A percentile compares a stretch with the other conserved stretches of the same genome.
phyloP scores from a whole-genome alignment of 192 early-diverging fungal genomes.

The Fimicolochytrium jonesii region DNA sequence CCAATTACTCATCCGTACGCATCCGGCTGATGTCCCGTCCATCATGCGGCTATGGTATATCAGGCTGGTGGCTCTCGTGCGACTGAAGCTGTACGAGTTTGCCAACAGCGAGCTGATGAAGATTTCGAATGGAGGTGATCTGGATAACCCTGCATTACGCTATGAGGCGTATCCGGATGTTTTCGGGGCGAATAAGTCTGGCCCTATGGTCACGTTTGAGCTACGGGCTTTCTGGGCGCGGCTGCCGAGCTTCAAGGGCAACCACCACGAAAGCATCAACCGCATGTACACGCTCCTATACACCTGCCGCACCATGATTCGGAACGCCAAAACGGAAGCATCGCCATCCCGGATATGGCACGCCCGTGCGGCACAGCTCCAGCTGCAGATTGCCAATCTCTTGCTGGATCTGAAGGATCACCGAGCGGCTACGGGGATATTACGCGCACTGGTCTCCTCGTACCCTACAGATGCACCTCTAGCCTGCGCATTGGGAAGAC shows the following conservation, averaged over 20 bases:
- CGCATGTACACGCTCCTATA: slow-evolving; percentile 26
- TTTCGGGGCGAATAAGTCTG: slow-evolving; percentile 10
- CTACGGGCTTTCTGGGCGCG: slow-evolving; percentile 12
- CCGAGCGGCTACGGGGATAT: slow-evolving; percentile 17
- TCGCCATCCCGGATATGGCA: not conserved
- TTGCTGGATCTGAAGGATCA: slow-evolving; percentile 31
- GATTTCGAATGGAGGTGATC: slow-evolving; percentile 4
- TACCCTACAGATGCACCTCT: slow-evolving; percentile 14
- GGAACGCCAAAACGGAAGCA: not conserved
- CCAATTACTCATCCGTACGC: slow-evolving; percentile 24
- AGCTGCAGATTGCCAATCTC: slow-evolving; percentile 24
- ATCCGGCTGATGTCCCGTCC: slow-evolving; percentile 25
- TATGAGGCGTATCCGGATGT: slow-evolving; percentile 30
- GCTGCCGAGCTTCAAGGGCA: slow-evolving; percentile 21
- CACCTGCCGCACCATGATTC: not conserved
- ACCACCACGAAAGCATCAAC: slow-evolving; percentile 27
- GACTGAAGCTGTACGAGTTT: slow-evolving; percentile 32
- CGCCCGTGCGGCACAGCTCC: slow-evolving; percentile 6
- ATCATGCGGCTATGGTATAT: slow-evolving; percentile 37
- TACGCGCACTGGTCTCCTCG: slow-evolving; percentile 1
- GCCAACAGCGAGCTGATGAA: slow-evolving; percentile 29
- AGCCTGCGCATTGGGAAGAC: slow-evolving; percentile 24
- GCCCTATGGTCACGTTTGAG: slow-evolving; percentile 33
- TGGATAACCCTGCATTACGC: slow-evolving; percentile 1
- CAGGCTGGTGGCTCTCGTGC: slow-evolving; percentile 29